Conservation (phyloP, 176 grass and related monocot genomes). For the Cenchrus fungigraminus region DNA sequence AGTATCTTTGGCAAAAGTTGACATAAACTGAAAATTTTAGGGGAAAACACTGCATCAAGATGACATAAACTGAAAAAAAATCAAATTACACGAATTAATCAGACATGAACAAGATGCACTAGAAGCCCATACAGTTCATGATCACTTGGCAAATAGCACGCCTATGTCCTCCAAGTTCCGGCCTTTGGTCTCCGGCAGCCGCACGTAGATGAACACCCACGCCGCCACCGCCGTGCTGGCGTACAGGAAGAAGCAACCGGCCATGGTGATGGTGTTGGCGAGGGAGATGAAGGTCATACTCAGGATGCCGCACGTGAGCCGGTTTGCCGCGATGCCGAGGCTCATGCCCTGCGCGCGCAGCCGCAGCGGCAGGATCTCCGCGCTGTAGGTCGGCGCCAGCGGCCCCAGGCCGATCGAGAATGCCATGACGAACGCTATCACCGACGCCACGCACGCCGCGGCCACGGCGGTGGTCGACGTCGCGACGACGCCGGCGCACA, state of each 20-base stretch:
- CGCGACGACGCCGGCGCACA: no score
- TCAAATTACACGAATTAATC: no score
- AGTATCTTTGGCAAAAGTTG: no score
- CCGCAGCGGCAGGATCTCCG: conserved; percentile 14
- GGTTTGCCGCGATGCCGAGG: not conserved
- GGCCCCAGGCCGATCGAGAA: not conserved
- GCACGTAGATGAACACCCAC: not conserved
- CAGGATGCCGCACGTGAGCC: not conserved
- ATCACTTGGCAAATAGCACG: not conserved
- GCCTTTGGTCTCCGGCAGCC: conserved; percentile 5
- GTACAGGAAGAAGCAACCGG: conserved; percentile 1
- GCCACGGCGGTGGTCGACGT: no score
- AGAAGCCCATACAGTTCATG: no score
- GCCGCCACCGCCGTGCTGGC: no score
- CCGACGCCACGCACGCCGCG: not conserved
- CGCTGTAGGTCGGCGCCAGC: not conserved
- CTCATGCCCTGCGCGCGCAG: conserved; percentile 6
- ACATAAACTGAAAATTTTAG: no score
- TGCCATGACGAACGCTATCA: not conserved
- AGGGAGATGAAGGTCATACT: conserved; percentile 14
- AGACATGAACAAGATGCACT: no score
- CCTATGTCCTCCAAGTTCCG: conserved; percentile 1
- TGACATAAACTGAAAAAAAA: no score
- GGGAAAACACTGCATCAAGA: no score
- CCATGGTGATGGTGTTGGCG: not conserved